Evolutionary conservation across 179 eudicot genomes (phyloP), one percentile per base, ranked within the genome.

Genomic region (Actinidia chinensis): DNA sequence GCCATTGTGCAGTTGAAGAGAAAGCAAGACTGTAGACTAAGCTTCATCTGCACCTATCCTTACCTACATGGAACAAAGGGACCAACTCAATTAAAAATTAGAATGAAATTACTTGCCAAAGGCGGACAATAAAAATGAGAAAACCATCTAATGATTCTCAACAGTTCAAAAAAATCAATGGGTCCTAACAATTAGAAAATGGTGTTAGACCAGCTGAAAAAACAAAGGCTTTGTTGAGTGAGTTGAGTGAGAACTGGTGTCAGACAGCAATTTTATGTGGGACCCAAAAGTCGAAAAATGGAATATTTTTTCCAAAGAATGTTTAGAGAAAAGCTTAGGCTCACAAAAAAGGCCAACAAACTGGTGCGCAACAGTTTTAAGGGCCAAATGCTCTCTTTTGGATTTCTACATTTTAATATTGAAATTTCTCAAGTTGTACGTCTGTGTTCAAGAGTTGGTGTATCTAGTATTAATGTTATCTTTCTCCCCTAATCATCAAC

Each of bases 1-100:
- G 82, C 98, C 98, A 92, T 63, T 91, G 91, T 65, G 92, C 94
- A 81, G 88, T 89, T 48, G 95, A 40, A 71, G 97, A 91, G 84
- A 94, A 92, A 6, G 97, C 92, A 74, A 94, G 84, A 81, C 96
- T 90, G 78, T 90, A 85, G 47, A 94, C 75, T 88, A 94, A 67
- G 98, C 98, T 82, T 93, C 89, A 76, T 91, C 94, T 15, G 98
- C 93, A 36, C 79, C 79, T 76, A 71, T 75, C 13, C 79, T 70
- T 47, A 58, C 63, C 81, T 55, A 70, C 61, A 73, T 9, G 6
- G 46, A 44, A 58, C 8, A 17, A 46, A 17, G 66, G 22, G 23
- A 63, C 9, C 15, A 46, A 65, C 65, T 56, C 65, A 65, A 65
- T 46, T 48, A 71, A 9, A 40, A 42, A 17, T 52, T 59, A 51